A percentile compares a stretch with the other conserved stretches of the same genome.
These are phyloP conservation scores for Aureobasidium sp. DNA, from an alignment of 2,329 filamentous ascomycete species.

Conservation along the genomic window DNA sequence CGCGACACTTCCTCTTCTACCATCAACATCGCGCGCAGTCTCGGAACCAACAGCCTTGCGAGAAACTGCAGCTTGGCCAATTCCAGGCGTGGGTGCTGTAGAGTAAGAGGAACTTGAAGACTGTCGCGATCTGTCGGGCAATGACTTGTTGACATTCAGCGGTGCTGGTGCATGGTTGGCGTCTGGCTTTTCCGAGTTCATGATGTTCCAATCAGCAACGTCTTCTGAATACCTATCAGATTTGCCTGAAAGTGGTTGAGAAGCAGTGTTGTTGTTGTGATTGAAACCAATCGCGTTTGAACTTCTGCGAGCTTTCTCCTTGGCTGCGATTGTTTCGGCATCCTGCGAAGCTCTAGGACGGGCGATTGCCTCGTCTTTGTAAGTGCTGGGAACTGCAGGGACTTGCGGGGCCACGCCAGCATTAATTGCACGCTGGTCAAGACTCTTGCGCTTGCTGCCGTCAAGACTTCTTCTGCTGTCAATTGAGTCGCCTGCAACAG, in stretches of 20 bases:
- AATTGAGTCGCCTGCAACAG: neutral
- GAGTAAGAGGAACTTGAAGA: neutral
- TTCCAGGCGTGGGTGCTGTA: neutral
- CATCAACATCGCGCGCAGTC: neutral
- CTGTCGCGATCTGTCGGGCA: neutral
- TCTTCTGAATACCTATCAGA: constrained; percentile 47
- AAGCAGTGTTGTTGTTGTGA: neutral
- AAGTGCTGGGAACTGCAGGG: constrained; percentile 1
- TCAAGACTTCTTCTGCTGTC: neutral
- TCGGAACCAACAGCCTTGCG: neutral
- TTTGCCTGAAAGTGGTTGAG: constrained; percentile 1
- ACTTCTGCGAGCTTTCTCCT: constrained; percentile 5
- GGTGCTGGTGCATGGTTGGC: constrained; percentile 10
- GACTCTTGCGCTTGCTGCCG: constrained; percentile 7
- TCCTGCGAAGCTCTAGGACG: neutral
- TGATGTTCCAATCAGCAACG: constrained; percentile 53
- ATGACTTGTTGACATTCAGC: constrained; percentile 12
- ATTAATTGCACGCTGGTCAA: constrained; percentile 5
- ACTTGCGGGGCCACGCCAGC: neutral
- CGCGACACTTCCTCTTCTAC: neutral
- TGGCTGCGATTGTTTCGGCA: neutral
- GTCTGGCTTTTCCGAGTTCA: constrained; percentile 12
- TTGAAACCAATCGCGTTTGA: constrained; percentile 11
- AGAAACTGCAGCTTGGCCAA: neutral
- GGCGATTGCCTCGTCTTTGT: neutral